A percentile compares a stretch with the other conserved stretches of the same genome.
These are phyloP conservation scores for Panellus pusillus DNA, from an alignment of 768 basidiomycete genomes.

Conservation along the genomic window DNA sequence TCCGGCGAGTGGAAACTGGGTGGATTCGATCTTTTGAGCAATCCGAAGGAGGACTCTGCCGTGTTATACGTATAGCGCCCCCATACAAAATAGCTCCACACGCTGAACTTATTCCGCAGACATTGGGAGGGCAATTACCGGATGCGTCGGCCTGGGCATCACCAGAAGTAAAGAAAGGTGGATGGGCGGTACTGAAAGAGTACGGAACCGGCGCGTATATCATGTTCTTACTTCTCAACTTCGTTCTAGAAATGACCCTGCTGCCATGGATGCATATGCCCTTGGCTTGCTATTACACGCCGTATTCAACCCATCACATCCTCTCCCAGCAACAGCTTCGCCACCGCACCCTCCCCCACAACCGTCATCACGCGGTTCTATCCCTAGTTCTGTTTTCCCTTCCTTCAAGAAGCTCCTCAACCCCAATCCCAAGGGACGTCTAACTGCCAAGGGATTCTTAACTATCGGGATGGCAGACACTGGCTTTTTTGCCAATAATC, in stretches of 20 bases:
- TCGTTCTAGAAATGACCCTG: conserved; percentile 43
- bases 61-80: conserved; percentile 71
- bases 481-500: conserved; percentile 84
- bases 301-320: conserved; percentile 85
- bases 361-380: conserved; percentile 72
- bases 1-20: conserved; percentile 97
- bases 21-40: conserved; percentile 90
- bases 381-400: conserved; percentile 75
- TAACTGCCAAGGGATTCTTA: conserved; percentile 76
- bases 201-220: conserved; percentile 33
- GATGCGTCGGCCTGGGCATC: conserved; percentile 61
- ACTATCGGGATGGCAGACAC: conserved; percentile 76
- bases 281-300: conserved; percentile 84
- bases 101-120: conserved; percentile 42
- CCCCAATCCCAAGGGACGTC: conserved; percentile 79
- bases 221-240: conserved; percentile 2
- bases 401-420: conserved; percentile 87
- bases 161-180: conserved; percentile 87
- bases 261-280: conserved; percentile 82
- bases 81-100: background rate
- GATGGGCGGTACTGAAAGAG: conserved; percentile 86
- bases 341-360: conserved; percentile 78
- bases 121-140: conserved; percentile 62
- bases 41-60: conserved; percentile 73
- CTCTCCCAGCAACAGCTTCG: conserved; percentile 62